Evolutionary conservation across 2,329 filamentous ascomycete species (phyloP).

Genomic region (Albophoma yamanashiensis): DNA sequence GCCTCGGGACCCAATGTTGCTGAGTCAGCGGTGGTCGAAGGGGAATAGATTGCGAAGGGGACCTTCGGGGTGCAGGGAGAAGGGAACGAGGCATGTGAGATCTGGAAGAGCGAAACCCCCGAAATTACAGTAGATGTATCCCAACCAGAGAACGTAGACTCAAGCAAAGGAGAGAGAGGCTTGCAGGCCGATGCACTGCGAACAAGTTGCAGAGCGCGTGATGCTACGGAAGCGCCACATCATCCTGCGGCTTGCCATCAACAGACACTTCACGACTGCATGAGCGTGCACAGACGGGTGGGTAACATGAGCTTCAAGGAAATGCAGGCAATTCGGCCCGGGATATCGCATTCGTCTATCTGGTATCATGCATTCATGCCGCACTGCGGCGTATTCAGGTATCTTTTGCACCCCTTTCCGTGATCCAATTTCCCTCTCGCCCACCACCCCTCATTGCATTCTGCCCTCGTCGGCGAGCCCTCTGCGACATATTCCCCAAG

Average conservation of each 20-base stretch:
- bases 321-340: not conserved
- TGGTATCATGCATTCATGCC: not conserved
- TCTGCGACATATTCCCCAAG: not conserved
- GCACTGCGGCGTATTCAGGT: not conserved
- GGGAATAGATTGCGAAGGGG: too few relatives aligned
- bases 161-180: not conserved
- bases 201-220: not conserved
- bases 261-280: not conserved
- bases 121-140: not conserved
- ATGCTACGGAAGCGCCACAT: not conserved
- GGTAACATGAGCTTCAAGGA: not conserved
- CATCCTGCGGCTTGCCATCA: not conserved
- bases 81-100: not conserved
- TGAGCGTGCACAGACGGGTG: not conserved
- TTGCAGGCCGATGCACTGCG: not conserved
- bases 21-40: not conserved
- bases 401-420: not conserved
- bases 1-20: not conserved
- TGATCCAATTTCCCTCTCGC: not conserved
- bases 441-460: not conserved
- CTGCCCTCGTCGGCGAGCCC: not conserved
- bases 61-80: too few relatives aligned
- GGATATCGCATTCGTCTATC: not conserved
- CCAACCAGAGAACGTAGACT: not conserved
- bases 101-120: not conserved